Base-by-base conservation (phyloP, 225 moss, liverwort and hornwort genomes). In the Climacium dendroides region DNA sequence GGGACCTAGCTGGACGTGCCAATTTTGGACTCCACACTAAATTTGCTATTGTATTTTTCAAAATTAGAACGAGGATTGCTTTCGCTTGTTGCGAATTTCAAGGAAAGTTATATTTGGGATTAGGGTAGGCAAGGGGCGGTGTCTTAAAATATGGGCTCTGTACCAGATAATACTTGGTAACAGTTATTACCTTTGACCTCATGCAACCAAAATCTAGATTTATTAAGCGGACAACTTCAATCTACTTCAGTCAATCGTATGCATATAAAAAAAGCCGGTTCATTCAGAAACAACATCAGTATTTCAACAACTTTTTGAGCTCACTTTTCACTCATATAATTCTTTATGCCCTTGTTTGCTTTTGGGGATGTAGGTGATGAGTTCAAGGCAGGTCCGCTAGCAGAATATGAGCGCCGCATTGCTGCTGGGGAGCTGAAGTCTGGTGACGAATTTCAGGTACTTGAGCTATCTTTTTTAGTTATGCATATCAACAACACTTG, bases 371-470 rank as follows among this genome's bases (percentile, higher is more conserved):
- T 65, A 93, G 92, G 87, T 73, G 91, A 92, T 52, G 92, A 90
- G 74, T 94, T 85, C 26, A 90, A 92, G 85, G 50, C 80, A 54
- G 96, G 97, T 66, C 97, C 96, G 6, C 54, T 95, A 70, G 90
- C 93, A 83, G 96, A 92, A 74, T 96, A 97, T 66, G 94, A 96
- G 81, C 95, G 95, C 50, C 91, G 91, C 45, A 89, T 97, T 53
- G 94, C 94, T 50, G 87, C 93, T 13, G 97, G 96, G 30, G 95
- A 92, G 83, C 90, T 97, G 39, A 96, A 94, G 81, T 86, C 94
- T 35, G 97, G 95, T 34, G 96, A 97, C 61, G 94, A 92, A 67
- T 91, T 86, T 55, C 96, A 97, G 95, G 96, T 95, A 85, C 29
- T 74, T 60, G 19, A 25, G 19, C 14, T 62, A 15, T 72, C 14